Evolutionary conservation across 371 early-diverging fungal genomes (phyloP).

Genomic region (Mycotypha africana): DNA sequence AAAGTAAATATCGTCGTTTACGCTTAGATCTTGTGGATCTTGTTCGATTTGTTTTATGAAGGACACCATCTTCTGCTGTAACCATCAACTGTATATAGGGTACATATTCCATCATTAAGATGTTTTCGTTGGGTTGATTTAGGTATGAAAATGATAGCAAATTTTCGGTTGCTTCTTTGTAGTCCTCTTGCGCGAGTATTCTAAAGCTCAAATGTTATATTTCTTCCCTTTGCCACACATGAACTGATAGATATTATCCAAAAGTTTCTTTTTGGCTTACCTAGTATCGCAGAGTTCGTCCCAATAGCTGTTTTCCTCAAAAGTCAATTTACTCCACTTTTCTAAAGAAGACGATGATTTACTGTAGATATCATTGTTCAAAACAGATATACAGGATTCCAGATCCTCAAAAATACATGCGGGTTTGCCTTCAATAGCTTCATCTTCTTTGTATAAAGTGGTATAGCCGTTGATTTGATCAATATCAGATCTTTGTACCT

Average conservation of each 20-base stretch:
- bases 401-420: background rate
- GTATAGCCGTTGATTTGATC: constrained; percentile 13
- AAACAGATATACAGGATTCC: background rate
- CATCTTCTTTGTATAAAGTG: background rate
- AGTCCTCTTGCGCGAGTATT: constrained; percentile 1
- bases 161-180: constrained; percentile 6
- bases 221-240: background rate
- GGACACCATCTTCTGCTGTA: background rate
- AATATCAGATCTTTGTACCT: background rate
- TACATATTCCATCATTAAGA: constrained; percentile 15
- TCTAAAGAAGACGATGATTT: background rate
- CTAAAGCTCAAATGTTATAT: background rate
- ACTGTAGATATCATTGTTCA: constrained; percentile 2
- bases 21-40: constrained; percentile 15
- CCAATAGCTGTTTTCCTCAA: constrained; percentile 11
- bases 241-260: background rate
- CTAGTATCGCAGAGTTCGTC: constrained; percentile 6
- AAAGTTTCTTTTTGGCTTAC: constrained; percentile 2
- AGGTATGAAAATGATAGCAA: background rate
- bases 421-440: background rate
- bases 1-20: constrained; percentile 8
- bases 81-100: constrained; percentile 15
- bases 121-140: constrained; percentile 1
- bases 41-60: too few relatives aligned
- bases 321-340: constrained; percentile 2